phyloP scores from a whole-genome alignment of 2,329 filamentous ascomycete species.

The Hortaea werneckii region DNA sequence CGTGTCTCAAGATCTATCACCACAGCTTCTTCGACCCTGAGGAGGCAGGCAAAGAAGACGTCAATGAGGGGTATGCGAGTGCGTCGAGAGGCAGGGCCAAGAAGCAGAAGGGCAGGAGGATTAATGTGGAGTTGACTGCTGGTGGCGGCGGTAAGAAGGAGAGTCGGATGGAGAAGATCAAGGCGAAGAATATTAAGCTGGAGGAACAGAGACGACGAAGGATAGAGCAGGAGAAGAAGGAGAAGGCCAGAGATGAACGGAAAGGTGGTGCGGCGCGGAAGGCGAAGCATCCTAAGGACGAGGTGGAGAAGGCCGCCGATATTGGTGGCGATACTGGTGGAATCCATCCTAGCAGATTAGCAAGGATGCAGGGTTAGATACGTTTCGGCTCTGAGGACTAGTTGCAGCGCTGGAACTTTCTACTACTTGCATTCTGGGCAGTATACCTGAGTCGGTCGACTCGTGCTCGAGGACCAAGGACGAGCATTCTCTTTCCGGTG shows the following conservation, averaged over 20 bases:
- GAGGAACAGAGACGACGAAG: constrained; percentile 54
- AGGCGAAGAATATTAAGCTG: constrained; percentile 76
- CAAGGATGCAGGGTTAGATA: background rate
- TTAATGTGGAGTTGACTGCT: constrained; percentile 89
- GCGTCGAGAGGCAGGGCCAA: constrained; percentile 7
- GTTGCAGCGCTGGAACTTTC: no score
- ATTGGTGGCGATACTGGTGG: constrained; percentile 8
- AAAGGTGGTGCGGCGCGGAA: background rate
- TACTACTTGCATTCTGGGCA: no score
- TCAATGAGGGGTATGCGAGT: constrained; percentile 4
- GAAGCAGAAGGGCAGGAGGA: constrained; percentile 55
- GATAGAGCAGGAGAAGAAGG: constrained; percentile 39
- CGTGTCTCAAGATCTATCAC: constrained; percentile 81
- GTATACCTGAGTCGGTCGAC: no score
- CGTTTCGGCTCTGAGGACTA: no score
- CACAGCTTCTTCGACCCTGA: constrained; percentile 61
- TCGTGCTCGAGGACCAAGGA: no score
- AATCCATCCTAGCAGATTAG: constrained; percentile 22
- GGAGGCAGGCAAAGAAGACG: constrained; percentile 4
- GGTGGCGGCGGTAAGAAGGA: constrained; percentile 70
- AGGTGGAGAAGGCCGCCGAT: background rate
- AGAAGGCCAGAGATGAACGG: constrained; percentile 20
- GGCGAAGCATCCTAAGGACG: background rate
- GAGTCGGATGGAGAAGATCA: constrained; percentile 64
- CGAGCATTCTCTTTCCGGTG: no score